Percentiles rank a stretch among this genome's conserved stretches.
These are phyloP conservation scores for Epichloe gansuensis DNA, from an alignment of 2,329 filamentous ascomycete genomes.

Conservation along the genomic window DNA sequence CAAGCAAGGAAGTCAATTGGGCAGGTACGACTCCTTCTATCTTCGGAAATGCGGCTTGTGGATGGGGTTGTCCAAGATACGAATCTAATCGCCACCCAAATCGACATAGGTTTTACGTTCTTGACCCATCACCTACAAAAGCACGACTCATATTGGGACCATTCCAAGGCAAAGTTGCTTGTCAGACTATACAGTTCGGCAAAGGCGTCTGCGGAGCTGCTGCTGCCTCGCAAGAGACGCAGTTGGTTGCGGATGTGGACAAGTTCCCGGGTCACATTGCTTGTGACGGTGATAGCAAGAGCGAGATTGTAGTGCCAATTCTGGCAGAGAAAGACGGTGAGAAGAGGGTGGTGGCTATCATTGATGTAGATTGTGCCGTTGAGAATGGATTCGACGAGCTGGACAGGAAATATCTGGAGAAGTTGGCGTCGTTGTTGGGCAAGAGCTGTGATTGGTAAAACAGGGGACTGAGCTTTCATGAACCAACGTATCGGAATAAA, in stretches of 20 bases:
- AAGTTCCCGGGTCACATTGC: conserved; percentile 70
- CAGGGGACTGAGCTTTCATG: not conserved
- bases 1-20: conserved; percentile 64
- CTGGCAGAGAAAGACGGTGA: conserved; percentile 23
- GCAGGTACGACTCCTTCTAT: conserved; percentile 34
- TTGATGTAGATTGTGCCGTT: conserved; percentile 67
- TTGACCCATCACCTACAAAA: conserved; percentile 35
- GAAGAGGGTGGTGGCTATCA: conserved; percentile 54
- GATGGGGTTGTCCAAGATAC: not conserved
- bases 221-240: conserved; percentile 46
- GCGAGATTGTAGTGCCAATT: conserved; percentile 74
- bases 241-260: conserved; percentile 59
- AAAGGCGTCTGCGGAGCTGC: conserved; percentile 66
- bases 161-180: conserved; percentile 71
- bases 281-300: conserved; percentile 63
- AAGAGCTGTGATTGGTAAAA: conserved; percentile 52
- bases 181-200: conserved; percentile 63
- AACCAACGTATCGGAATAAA: not conserved
- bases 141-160: conserved; percentile 61
- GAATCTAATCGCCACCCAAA: not conserved
- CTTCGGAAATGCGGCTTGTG: not conserved
- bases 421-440: conserved; percentile 47
- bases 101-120: conserved; percentile 55
- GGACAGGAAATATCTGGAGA: conserved; percentile 54
- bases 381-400: conserved; percentile 55